These are phyloP conservation scores for Eutrema japonicum DNA, from an alignment of 345 rosid genomes.

Conservation along the genomic window DNA sequence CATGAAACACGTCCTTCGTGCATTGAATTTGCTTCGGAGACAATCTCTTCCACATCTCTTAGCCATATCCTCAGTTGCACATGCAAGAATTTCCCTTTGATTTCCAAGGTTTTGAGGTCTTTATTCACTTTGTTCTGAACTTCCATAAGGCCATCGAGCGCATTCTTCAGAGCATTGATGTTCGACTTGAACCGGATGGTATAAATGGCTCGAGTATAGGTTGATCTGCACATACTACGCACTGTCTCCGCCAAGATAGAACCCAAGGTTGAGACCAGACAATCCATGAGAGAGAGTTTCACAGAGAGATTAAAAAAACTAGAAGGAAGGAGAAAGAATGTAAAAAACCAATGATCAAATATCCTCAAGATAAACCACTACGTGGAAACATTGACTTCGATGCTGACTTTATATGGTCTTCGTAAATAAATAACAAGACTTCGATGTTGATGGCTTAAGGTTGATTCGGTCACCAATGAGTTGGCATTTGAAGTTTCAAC, in stretches of 20 bases:
- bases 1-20: slow-evolving; percentile 31
- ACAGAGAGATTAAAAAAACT: slow-evolving; percentile 7
- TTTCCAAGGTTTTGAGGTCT: slow-evolving; percentile 36
- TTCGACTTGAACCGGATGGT: slow-evolving; percentile 43
- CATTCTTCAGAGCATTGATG: slow-evolving; percentile 30
- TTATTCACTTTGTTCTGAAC: slow-evolving; percentile 24
- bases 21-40: slow-evolving; percentile 24
- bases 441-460: slow-evolving; percentile 13
- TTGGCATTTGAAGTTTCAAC: slow-evolving; percentile 22
- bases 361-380: slow-evolving; percentile 7
- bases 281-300: slow-evolving; percentile 38
- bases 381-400: not conserved
- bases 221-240: slow-evolving; percentile 34
- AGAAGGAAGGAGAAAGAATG: slow-evolving; percentile 1
- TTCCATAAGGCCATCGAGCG: slow-evolving; percentile 17
- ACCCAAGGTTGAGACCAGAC: slow-evolving; percentile 32
- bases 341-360: not conserved
- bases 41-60: slow-evolving; percentile 31
- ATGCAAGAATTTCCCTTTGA: slow-evolving; percentile 29
- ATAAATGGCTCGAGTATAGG: slow-evolving; percentile 29
- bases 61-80: slow-evolving; percentile 41
- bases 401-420: not conserved
- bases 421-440: not conserved
- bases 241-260: slow-evolving; percentile 37
- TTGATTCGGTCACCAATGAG: not conserved